Conservation (phyloP, 129 eudicot species). For the Centaurea solstitialis region DNA sequence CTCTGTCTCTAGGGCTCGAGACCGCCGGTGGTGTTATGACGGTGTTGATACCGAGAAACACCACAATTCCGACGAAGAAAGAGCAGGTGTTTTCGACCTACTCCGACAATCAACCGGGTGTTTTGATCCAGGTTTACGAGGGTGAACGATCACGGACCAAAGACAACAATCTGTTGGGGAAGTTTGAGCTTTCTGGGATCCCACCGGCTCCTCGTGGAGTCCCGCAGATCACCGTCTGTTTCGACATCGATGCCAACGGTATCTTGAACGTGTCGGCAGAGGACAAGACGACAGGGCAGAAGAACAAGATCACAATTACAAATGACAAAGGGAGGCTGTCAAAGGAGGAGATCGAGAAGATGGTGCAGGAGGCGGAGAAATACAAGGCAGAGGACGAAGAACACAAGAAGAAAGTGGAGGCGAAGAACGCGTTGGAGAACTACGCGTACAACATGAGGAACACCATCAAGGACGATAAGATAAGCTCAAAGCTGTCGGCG, state of each 20-base stretch:
- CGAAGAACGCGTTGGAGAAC: conserved; percentile 52
- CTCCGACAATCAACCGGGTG: conserved; percentile 63
- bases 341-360: conserved; percentile 56
- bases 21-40: conserved; percentile 67
- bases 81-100: conserved; percentile 56
- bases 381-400: conserved; percentile 58
- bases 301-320: conserved; percentile 62
- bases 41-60: conserved; percentile 55
- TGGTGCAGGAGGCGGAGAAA: conserved; percentile 69
- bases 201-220: conserved; percentile 71
- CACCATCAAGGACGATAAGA: conserved; percentile 56
- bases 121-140: conserved; percentile 52
- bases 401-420: conserved; percentile 59
- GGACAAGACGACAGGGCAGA: conserved; percentile 61
- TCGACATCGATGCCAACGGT: conserved; percentile 60
- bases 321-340: conserved; percentile 60
- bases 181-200: conserved; percentile 54
- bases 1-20: conserved; percentile 53
- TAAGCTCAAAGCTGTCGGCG: conserved; percentile 36
- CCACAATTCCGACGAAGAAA: conserved; percentile 60
- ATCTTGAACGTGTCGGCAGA: conserved; percentile 58
- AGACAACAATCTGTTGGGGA: conserved; percentile 59
- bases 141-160: conserved; percentile 56
- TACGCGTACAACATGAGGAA: conserved; percentile 60
- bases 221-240: conserved; percentile 57